These are phyloP conservation scores for Umbellularia californica DNA, from an alignment of 164 flowering plant species.

Conservation along the genomic window DNA sequence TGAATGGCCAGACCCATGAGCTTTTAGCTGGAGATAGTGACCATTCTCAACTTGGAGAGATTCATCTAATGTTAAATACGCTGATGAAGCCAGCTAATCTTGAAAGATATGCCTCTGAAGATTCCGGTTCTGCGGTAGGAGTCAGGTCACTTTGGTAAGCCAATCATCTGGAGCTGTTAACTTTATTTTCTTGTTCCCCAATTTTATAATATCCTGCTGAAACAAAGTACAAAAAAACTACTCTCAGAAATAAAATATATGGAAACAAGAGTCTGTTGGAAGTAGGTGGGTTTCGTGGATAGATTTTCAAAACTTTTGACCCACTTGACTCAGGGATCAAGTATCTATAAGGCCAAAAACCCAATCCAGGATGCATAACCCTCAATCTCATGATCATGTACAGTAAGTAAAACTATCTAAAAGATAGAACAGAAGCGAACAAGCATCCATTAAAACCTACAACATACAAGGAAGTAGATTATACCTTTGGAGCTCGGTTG, in stretches of 20 bases:
- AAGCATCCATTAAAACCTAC: no score
- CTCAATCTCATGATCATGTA: no score
- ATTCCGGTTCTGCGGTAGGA: conserved; percentile 3
- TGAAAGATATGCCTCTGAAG: no score
- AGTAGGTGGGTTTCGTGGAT: no score
- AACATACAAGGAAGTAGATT: no score
- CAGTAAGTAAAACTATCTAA: no score
- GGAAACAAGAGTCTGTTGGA: not conserved
- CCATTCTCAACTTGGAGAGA: conserved; percentile 34
- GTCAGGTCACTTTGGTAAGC: not conserved
- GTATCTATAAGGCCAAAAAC: no score
- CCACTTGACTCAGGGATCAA: no score
- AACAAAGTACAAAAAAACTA: not conserved
- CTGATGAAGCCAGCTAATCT: conserved; percentile 10
- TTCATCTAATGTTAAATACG: conserved; percentile 23
- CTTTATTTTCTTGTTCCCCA: conserved; percentile 4
- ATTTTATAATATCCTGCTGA: not conserved
- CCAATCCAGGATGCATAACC: no score
- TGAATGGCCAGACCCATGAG: conserved; percentile 40
- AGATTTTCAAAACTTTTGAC: no score
- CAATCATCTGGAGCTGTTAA: not conserved
- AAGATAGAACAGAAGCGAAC: no score
- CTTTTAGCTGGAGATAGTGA: conserved; percentile 37
- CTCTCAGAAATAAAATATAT: conserved; percentile 2
- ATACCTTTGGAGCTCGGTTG: no score